Base-by-base conservation (phyloP, 352 stramenopile genomes). In the Pythium dissimile region DNA sequence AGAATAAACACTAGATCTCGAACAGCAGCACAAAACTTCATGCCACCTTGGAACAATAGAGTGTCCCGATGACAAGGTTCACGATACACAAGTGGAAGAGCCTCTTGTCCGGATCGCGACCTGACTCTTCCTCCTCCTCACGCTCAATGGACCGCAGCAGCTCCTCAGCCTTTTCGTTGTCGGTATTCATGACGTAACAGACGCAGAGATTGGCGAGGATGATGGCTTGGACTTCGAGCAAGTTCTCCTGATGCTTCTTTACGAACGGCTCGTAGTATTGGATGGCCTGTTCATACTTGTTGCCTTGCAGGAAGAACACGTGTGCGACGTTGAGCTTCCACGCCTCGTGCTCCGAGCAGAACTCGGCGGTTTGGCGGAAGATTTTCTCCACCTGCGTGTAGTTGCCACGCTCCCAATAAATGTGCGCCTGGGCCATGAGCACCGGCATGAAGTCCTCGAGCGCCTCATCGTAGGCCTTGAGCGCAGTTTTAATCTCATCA, bases 201-300 rank as follows among this genome's bases (percentile, higher is more conserved):
- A 99, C 95, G 63, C 95, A 98, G 6, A 99, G 72, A 57, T 99
- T 98, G 18, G 96, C 96, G n/a, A 99, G 64, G 53, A 98, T 96
- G 50, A 98, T 97, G 6, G 96, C 90, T 46, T 97, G 92, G 44
- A 98, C 84, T 60, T 98, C 89, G 0, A 99, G 78, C 24, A 99
- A 72, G 31, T 89, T 92, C 51, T 89, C 82, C 54, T 93, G 78
- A 60, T 92, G 77, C 52, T 96, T 95, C 67, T 97, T 97, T 35
- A 98, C 89, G 32, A 98, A 97, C 18, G 82, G 88, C 48, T 98
- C 92, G 69, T 99, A 98, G 75, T 98, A 98, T 65, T 91, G 81
- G 44, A 94, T 92, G 7, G 84, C 84, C 59, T 94, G 81, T 48
- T 92, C 82, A 64, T 92, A 94, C 47, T 94, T 92, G 66, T 88